Evolutionary conservation across 768 basidiomycete genomes (phyloP), one percentile per base, ranked within the genome.

Genomic region (Boletus reticuloceps): DNA sequence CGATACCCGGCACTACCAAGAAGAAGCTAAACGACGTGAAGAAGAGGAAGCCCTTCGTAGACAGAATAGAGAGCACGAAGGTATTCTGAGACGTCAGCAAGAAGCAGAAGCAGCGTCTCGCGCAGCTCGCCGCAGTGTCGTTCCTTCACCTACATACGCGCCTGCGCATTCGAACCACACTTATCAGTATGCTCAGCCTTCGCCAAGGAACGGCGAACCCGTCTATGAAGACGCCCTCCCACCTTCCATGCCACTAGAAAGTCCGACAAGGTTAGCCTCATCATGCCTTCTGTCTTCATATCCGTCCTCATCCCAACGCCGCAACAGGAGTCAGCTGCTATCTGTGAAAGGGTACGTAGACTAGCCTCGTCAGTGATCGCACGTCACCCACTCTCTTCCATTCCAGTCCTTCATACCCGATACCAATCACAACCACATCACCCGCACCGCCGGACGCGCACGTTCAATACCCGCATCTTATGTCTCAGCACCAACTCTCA

Each of bases 401-500:
- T 59, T 66, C 55, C 17, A 72, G 75, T 3, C 62, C 58, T 36
- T 57, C 69, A 54, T 80, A 82, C 61, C 81, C 81, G 17, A 72
- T 79, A 29, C 85, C 86, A 36, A 74, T 86, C 45, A 89, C 88
- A 1, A 89, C 88, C 11, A 86, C 89, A 31, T 82, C 86, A 5
- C 77, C 82, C n/a, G 80, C 84, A 16, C 75, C 77, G 6, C 75
- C 78, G 36, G 71, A 77, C 17, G 72, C 74, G 16, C 64, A 74
- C 19, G 71, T 86, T 51, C 77, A 77, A 34, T 89, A 88, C 62
- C 88, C 89, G 1, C 75, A 81, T 16, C 79, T 91, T 34, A 92
- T 92, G 90, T 84, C 85, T 1, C 81, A 81, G 53, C 91, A 92
- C 55, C 90, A 92, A 69, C 79, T 83, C 53, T 78, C 73, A 48